Evolutionary conservation across 2,329 filamentous ascomycete species (phyloP), one percentile per base, ranked within the genome.

Genomic region (Thelonectria blattea): DNA sequence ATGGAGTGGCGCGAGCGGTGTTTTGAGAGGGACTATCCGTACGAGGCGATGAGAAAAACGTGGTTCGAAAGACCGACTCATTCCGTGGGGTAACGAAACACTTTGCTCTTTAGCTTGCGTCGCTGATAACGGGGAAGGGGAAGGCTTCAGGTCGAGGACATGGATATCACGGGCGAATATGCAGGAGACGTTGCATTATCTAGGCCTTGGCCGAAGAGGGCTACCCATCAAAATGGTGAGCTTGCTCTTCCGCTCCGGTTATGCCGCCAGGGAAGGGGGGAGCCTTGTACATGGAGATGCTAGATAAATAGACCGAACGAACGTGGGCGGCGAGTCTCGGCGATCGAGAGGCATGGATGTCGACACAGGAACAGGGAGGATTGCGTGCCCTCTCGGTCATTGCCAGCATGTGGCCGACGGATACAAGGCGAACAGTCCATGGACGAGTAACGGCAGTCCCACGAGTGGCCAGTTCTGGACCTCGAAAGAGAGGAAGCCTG

Each of bases 51-150:
- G 27, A 17, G 18, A 27, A 53, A 22, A 52, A 43, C 37, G 50
- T 30, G 27, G 27, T 43, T 53, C 22, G 43, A 58, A 30, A 58
- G 17, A 53, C 42, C 22, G 49, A 30, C 43, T 58, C 50, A 53
- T 22, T 42, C 32, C 42, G 49, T 48, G 49, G 49, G 43, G 34
- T 48, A 52, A 24, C 43, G 43, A 47, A 47, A 52, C 45, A 43
- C 45, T 39, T 42, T 41, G 11, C 37, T 24, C 47, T n/a, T 52
- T 42, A 49, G 49, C 49, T 53, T 24, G 14, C 20, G 27, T 42
- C 14, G 15, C 17, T n/a, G 17, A 14, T 15, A 48, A 42, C 32
- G 30, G 24, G 24, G 17, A 43, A 15, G 32, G 17, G 34, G 27
- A 18, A n/a, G 54, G 32, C 43, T 24, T 39, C 37, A 43, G 34